Base-by-base conservation (phyloP, 2,329 filamentous ascomycete genomes). In the Saccharata proteae region DNA sequence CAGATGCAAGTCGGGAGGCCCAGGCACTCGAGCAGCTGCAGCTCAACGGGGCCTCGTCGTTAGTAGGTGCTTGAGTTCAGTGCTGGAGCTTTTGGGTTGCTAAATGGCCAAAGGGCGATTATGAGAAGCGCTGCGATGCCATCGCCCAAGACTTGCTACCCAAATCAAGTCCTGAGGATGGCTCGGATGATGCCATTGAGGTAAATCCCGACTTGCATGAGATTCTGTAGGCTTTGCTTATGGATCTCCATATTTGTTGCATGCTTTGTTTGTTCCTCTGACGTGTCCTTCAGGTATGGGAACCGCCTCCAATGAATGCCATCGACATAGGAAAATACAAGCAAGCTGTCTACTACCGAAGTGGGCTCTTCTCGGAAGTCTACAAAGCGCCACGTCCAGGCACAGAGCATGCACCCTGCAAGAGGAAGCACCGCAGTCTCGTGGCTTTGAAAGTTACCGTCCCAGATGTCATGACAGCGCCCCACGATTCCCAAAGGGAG, bases 391-490 rank as follows among this genome's bases (percentile, higher is more conserved):
- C 62, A 12, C 52, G 57, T 13, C 53, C 52, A 12, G 38, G 43
- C 19, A 41, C 45, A n/a, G 47, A 55, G 3, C 46, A 40, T 28
- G 39, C 44, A 7, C 26, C 43, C 13, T 39, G 43, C 11, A 38
- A 37, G 10, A 30, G 42, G 12, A 34, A 38, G 5, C 45, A 38
- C 34, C 42, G 33, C 32, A 46, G 30, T 29, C 41, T 71, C 8
- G 64, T 78, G 5, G 90, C 88, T 2, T 62, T 98, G 29, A 98
- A 98, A 52, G 75, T 94, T 37, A 93, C 90, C 20, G 75, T 74
- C 16, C 77, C 82, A 18, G 76, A 76, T 21, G 64, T 69, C 32
- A 74, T 79, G 58, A 68, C 76, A 21, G 75, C 80, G 36, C 90
- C 90, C 7, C 90, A 98, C 55, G 77, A 92, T 49, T 79, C 84